Base-by-base conservation (phyloP, 78 protist species). In the slime mould (Dictyostelium discoideum) region DNA sequence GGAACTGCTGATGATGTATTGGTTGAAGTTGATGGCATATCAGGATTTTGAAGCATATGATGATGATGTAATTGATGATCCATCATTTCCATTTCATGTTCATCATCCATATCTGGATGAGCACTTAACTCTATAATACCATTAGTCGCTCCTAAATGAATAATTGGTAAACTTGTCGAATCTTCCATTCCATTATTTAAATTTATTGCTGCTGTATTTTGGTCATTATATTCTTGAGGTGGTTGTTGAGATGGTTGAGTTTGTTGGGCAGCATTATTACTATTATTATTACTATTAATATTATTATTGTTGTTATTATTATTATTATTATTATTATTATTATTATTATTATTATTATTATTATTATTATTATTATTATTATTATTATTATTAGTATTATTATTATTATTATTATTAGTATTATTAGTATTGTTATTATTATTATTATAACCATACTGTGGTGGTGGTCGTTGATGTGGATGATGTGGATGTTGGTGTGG, bases 51-150 rank as follows among this genome's bases (percentile, higher is more conserved):
- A 60, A 60, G 69, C 4, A 60, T 20, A 10, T 44, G 54, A n/a
- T 37, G 63, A 44, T 80, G 67, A n/a, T 80, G 67, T 16, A 40
- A 24, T 39, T 80, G 85, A 40, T 80, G 85, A 80, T 40, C 54
- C 57, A 22, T 80, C 24, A 84, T 39, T 18, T 37, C 74, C 32
- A 84, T 32, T 6, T 84, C 74, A 57, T 39, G 44, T 14, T 81
- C 85, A 9, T 81, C 73, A 29, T 24, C 40, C 69, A 26, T 81
- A 81, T 81, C 84, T 29, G 63, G 29, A 20, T 78, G 84, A 3
- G 32, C 16, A 40, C 50, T 24, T 20, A 42, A n/a, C 16, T 78
- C 65, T 6, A 42, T 78, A 40, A 42, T 37, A 42, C 48, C 26
- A 76, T 78, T 37, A 6, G 50, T 11, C 1, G 50, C 40, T 44